phyloP scores from a whole-genome alignment of 768 basidiomycete species.

The Russula virescens region DNA sequence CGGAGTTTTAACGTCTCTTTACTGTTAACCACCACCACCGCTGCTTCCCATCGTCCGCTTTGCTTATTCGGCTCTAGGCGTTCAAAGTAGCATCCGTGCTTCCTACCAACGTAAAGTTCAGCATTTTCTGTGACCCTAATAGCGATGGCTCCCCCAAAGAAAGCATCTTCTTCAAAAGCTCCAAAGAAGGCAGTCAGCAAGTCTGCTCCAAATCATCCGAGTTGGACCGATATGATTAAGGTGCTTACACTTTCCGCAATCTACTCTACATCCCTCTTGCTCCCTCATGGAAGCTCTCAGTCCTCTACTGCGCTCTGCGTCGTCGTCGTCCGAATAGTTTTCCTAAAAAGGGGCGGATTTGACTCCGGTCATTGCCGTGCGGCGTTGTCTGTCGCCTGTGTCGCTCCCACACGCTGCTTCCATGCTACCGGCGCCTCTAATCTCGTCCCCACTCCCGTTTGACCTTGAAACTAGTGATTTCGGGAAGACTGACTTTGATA shows the following conservation, averaged over 20 bases:
- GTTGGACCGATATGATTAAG: constrained; percentile 79
- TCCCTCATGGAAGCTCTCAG: constrained; percentile 20
- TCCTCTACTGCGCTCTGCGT: constrained; percentile 7
- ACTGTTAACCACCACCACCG: constrained; percentile 46
- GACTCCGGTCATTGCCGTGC: constrained; percentile 33
- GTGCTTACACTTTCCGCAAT: constrained; percentile 35
- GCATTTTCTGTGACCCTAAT: constrained; percentile 32
- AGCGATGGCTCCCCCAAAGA: constrained; percentile 36
- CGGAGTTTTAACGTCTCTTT: constrained; percentile 28
- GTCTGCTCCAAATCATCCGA: constrained; percentile 43
- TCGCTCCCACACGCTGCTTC: constrained; percentile 23
- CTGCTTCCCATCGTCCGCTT: constrained; percentile 26
- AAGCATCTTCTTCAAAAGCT: constrained; percentile 44
- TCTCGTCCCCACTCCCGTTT: constrained; percentile 2
- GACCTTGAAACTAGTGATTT: constrained; percentile 6
- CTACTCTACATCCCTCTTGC: constrained; percentile 7
- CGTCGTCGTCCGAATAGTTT: constrained; percentile 22
- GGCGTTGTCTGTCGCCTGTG: constrained; percentile 25
- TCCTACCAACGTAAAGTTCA: constrained; percentile 20
- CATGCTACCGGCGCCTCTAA: constrained; percentile 18
- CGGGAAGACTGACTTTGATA: constrained; percentile 20
- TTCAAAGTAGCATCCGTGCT: constrained; percentile 22
- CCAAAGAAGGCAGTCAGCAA: constrained; percentile 41
- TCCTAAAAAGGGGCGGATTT: constrained; percentile 39
- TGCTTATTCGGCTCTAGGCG: constrained; percentile 24